Evolutionary conservation across 139 green algal species (phyloP), one percentile per base, ranked within the genome.

Genomic region (Desmodesmus armatus): DNA sequence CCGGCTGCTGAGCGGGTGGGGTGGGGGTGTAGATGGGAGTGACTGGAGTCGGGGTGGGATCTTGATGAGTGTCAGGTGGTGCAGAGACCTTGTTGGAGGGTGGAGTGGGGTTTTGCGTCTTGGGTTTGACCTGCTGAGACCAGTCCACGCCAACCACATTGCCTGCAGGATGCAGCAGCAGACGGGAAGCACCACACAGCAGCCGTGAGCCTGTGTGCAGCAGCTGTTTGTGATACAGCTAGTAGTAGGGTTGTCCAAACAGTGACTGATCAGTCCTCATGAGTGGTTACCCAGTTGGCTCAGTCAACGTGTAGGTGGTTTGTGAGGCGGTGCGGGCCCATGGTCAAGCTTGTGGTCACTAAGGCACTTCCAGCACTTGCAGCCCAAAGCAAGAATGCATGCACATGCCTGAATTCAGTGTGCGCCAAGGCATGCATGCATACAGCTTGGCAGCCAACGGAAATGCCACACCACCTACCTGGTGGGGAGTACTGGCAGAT

Each of bases 81-180:
- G n/a, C n/a, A n/a, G n/a, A n/a, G n/a, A n/a, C n/a, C n/a, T n/a
- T n/a, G n/a, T n/a, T n/a, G n/a, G n/a, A n/a, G n/a, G n/a, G n/a
- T n/a, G n/a, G n/a, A n/a, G n/a, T n/a, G n/a, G n/a, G n/a, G n/a
- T n/a, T n/a, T n/a, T n/a, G n/a, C n/a, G n/a, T 15, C 25, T 35
- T 19, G 40, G 76, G 55, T 65, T 78, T n/a, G 7, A 85, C 79
- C 65, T 85, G 15, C 19, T 53, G 51, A 25, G 41, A 51, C 79
- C 79, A 85, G 31, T 85, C 63, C 27, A 51, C n/a, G 31, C 79
- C 63, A 41, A 85, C 67, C 41, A 85, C 43, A 13, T 85, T 85
- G 79, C 79, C 79, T 55, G 37, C 29, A 27, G 39, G 80, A 55
- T 60, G 80, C 31, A 47, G 23, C 80, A 86, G 23, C 49, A 27